phyloP scores from a whole-genome alignment of 163 green algal species.

The Picocystis sp. region DNA sequence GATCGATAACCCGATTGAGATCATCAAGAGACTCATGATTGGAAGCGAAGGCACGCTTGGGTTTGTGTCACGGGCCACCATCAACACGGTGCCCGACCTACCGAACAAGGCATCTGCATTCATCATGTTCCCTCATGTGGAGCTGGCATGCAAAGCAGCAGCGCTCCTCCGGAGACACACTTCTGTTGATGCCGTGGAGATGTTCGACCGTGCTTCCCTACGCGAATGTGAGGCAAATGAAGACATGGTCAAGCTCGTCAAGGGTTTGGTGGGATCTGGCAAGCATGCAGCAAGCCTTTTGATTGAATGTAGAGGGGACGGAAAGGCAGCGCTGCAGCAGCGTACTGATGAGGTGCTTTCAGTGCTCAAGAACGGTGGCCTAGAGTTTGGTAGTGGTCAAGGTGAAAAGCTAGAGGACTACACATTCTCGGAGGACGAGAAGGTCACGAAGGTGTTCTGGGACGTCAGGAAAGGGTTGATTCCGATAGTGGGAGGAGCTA shows the following conservation, averaged over 20 bases:
- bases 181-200: slow-evolving; percentile 79
- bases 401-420: slow-evolving; percentile 34
- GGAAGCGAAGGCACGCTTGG: slow-evolving; percentile 83
- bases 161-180: slow-evolving; percentile 42
- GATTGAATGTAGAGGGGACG: slow-evolving; percentile 80
- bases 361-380: slow-evolving; percentile 30
- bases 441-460: slow-evolving; percentile 78
- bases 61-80: slow-evolving; percentile 72
- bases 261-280: slow-evolving; percentile 51
- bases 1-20: slow-evolving; percentile 75
- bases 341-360: slow-evolving; percentile 44
- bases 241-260: slow-evolving; percentile 46
- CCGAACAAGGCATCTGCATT: slow-evolving; percentile 80
- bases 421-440: slow-evolving; percentile 61
- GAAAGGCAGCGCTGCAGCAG: slow-evolving; percentile 36
- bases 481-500: slow-evolving; percentile 75
- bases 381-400: slow-evolving; percentile 44
- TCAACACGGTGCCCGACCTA: slow-evolving; percentile 86
- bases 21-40: slow-evolving; percentile 89
- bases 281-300: slow-evolving; percentile 68
- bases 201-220: slow-evolving; percentile 69
- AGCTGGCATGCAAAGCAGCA: slow-evolving; percentile 21
- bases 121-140: slow-evolving; percentile 75
- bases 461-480: slow-evolving; percentile 91
- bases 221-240: slow-evolving; percentile 48